Evolutionary conservation across 2,329 filamentous ascomycete species (phyloP), one percentile per base, ranked within the genome.

Genomic region (Macrophomina pseudophaseolina): DNA sequence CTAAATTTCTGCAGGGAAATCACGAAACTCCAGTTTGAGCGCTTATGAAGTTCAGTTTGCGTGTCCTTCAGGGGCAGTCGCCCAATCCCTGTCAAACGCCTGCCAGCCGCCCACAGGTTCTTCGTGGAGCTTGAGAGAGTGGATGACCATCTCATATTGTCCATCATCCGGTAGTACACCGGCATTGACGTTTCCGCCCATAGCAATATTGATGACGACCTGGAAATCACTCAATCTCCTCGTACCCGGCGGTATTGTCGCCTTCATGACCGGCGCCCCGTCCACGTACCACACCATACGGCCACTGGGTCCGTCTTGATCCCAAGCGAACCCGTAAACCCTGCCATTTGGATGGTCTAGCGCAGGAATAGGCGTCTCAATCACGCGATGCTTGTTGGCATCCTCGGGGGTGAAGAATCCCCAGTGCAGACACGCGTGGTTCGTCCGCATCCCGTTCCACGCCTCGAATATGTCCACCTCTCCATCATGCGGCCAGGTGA

Each of bases 401-500:
- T 88, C 86, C 66, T 86, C 77, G 67, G 79, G 85, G 70, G 76
- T 84, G 77, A 78, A 85, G 65, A 81, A 79, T 3, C 86, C 86
- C 86, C 86, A 88, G 70, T 88, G 86, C 58, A 88, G 76, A 71
- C 86, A 88, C 0, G 80, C 80, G 65, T 85, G 83, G 71, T 88
- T 88, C 56, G 83, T 78, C 40, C 74, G 72, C 67, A 87, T 84
- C 18, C 82, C 86, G 69, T 88, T 87, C 86, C 86, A 88, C n/a
- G 80, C 83, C 75, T 88, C 86, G 48, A 86, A 83, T 54, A 88
- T 86, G 73, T 88, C 86, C 12, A 88, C 78, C 72, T 88, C 86
- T 65, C 86, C 86, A 68, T 88, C 86, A 0, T 76, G 80, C 0
- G 86, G 86, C 86, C 86, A 88, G 0, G 76, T 74, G 70, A 88